Base-by-base conservation (phyloP, 441 rosid species). In the Caryocar brasiliense region DNA sequence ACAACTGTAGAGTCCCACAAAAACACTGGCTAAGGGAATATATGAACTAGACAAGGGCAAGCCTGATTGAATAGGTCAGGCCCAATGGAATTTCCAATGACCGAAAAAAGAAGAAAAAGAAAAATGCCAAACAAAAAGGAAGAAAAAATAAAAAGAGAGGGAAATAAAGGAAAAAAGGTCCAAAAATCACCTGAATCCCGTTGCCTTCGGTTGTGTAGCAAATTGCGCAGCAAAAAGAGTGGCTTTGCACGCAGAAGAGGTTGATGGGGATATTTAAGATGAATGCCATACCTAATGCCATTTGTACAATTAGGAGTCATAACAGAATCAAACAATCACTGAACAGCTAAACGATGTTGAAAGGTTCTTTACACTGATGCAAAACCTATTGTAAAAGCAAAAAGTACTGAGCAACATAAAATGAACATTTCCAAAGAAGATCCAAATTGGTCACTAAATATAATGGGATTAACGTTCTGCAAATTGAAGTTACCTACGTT, bases 241-340 rank as follows among this genome's bases (percentile, higher is more conserved):
- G 82, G 96, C 61, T 92, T 92, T 56, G 79, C 85, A 19, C 15
- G 89, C 61, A 88, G 75, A 75, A 92, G 92, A 52, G 76, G 78
- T 65, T 88, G 96, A 45, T 22, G 36, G 18, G 96, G 94, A 67
- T 64, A 59, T 62, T 76, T 61, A 56, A 92, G 95, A 48, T 64
- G 59, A 66, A 85, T 73, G 55, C 59, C 73, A 56, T 44, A 78
- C 85, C 99, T 87, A 70, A 62, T 72, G 59, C 23, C 65, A 73
- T 40, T 24, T 15, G 34, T 56, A 43, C 27, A 18, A 52, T 29
- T 22, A 44, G 17, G 26, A 42, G 12, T 38, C 25, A 42, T 20
- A 49, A 32, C 24, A 40, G 32, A 61, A 35, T 39, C 24, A 45
- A 20, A 27, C 47, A 46, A 56, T 4, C 42, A 10, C 43, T 42